A percentile compares a stretch with the other conserved stretches of the same genome.
Evolutionary conservation across 1,284 basidiomycete species (phyloP).

Genomic region (Meira miltonrushii): DNA sequence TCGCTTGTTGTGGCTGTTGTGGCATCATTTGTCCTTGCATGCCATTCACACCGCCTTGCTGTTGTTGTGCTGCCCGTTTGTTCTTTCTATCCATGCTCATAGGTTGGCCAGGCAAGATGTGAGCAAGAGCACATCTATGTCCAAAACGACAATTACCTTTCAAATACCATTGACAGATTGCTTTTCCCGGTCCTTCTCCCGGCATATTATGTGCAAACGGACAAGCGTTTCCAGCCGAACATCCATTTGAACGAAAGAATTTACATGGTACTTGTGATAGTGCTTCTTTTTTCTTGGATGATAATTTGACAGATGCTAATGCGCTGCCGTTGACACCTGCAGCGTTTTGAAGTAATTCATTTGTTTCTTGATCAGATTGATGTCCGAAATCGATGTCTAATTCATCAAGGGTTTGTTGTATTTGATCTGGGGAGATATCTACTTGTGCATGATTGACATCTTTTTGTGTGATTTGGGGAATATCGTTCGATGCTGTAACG

Average conservation of each 20-base stretch:
- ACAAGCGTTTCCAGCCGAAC: constrained; percentile 89
- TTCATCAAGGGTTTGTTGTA: background rate
- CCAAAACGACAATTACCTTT: constrained; percentile 94
- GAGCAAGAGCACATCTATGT: constrained; percentile 79
- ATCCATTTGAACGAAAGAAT: constrained; percentile 75
- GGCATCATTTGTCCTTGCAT: constrained; percentile 22
- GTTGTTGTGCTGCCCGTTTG: constrained; percentile 84
- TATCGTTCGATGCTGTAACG: background rate
- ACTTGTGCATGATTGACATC: background rate
- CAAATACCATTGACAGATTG: constrained; percentile 84
- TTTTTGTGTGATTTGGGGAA: no score
- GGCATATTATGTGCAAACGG: constrained; percentile 77
- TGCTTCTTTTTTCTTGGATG: constrained; percentile 60
- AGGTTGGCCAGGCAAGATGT: constrained; percentile 85
- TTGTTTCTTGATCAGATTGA: background rate
- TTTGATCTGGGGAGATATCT: background rate
- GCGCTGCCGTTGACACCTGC: constrained; percentile 2
- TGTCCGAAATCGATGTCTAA: constrained; percentile 1
- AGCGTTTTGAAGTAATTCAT: background rate
- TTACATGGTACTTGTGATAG: constrained; percentile 96
- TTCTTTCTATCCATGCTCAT: constrained; percentile 87
- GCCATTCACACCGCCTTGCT: constrained; percentile 13
- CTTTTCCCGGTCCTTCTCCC: constrained; percentile 59
- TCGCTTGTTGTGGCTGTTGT: constrained; percentile 3
- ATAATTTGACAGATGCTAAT: constrained; percentile 32